Percentiles rank a stretch among this genome's conserved stretches.
phyloP scores from a whole-genome alignment of 306 rosid genomes.

The Acacia melanoxylon region DNA sequence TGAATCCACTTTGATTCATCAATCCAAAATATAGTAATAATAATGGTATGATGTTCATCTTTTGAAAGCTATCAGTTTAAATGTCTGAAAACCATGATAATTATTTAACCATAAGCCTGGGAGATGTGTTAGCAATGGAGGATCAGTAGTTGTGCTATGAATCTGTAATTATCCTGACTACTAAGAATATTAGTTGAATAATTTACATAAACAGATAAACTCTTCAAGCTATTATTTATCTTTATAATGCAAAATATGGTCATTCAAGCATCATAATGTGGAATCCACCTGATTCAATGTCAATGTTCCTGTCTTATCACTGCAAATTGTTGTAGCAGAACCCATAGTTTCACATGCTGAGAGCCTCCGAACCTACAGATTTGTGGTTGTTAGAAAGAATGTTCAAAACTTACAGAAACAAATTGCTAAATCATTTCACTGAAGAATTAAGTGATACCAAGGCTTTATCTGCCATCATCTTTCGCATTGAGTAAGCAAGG shows the following conservation, averaged over 20 bases:
- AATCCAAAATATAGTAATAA: background rate
- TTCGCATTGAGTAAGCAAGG: constrained; percentile 95
- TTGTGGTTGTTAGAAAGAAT: constrained; percentile 26
- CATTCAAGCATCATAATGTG: constrained; percentile 2
- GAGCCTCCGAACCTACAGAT: constrained; percentile 82
- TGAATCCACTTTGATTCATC: background rate
- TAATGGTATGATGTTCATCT: background rate
- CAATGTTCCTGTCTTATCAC: constrained; percentile 95
- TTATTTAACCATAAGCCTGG: background rate
- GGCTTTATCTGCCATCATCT: constrained; percentile 99
- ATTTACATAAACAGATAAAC: background rate
- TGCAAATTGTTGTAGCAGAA: constrained; percentile 91
- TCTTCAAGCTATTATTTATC: background rate
- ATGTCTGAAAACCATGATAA: background rate
- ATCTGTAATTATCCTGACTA: background rate
- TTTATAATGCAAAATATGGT: constrained; percentile 9
- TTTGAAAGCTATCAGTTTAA: background rate
- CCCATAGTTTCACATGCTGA: constrained; percentile 99
- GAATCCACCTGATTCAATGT: constrained; percentile 73
- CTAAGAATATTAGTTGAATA: background rate
- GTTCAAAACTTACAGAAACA: background rate
- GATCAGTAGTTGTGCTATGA: background rate
- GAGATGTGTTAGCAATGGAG: background rate
- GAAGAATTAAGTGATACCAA: constrained; percentile 49
- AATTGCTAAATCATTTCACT: background rate